Base-by-base conservation (phyloP, 2,329 filamentous ascomycete genomes). In the Knufia petricola region DNA sequence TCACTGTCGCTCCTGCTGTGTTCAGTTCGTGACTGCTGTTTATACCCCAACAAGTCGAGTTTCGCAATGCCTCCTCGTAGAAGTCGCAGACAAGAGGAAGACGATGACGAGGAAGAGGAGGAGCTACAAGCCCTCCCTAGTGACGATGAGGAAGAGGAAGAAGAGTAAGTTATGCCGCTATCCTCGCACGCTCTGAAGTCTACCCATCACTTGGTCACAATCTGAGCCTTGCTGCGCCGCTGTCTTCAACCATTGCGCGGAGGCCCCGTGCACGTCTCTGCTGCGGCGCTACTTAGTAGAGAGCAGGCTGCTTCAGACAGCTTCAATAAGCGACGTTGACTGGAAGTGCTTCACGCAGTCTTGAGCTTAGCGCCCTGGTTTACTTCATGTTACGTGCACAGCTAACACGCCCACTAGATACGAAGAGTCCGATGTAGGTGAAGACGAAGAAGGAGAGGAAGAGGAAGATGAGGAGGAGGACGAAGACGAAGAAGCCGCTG, bases 91-190 rank as follows among this genome's bases (percentile, higher is more conserved):
- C 67, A 69, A 52, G 70, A 74, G 24, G 63, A 68, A 17, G 69
- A 71, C 44, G 71, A 72, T 31, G 69, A 65, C 49, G 66, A 68
- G 40, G 66, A 71, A 52, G 70, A 66, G 52, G 67, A 69, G 48
- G 67, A 71, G 55, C 64, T 75, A 3, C 66, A 69, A 50, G 66
- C 67, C 28, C 66, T 73, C 32, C 70, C 71, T 46, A 73, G 71
- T 9, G 69, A 72, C 38, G 71, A 72, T 39, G 69, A 71, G 26
- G 69, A 71, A 51, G 71, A 71, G 50, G 70, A 73, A 64, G 70
- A 73, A 58, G 70, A 73, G 69, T 71, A 62, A 47, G 44, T 47
- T n/a, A 26, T 15, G 26, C 3, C 13, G 39, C 13, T 26, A n/a
- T 21, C 66, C 15, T 36, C n/a, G 65, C 61, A n/a, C 8, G n/a